Percentiles rank a stretch among this genome's conserved stretches.
These are phyloP conservation scores for Volutella citrinella DNA, from an alignment of 2,329 filamentous ascomycete genomes.

Conservation along the genomic window DNA sequence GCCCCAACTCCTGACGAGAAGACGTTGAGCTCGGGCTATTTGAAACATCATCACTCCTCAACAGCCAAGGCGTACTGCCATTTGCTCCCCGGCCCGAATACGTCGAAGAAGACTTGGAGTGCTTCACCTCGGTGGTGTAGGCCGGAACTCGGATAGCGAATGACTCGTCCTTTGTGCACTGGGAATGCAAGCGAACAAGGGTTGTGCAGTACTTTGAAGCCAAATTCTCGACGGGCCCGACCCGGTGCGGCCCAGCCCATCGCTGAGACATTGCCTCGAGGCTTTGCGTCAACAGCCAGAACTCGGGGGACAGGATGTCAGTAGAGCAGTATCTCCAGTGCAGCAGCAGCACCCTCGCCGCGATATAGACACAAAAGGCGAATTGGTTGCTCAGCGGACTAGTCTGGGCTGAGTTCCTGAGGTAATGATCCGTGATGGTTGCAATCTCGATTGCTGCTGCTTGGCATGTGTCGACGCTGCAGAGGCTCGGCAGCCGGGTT, in stretches of 20 bases:
- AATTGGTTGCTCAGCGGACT: conserved; percentile 34
- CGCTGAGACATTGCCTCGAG: conserved; percentile 20
- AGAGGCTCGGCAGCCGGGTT: conserved; percentile 36
- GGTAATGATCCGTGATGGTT: conserved; percentile 40
- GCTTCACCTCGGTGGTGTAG: conserved; percentile 16
- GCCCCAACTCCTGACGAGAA: too few relatives aligned
- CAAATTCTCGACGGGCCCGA: conserved; percentile 4
- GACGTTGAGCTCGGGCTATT: too few relatives aligned
- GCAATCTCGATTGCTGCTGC: conserved; percentile 40
- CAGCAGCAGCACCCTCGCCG: conserved; percentile 36
- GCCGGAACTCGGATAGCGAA: conserved; percentile 10
- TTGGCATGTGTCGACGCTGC: conserved; percentile 43
- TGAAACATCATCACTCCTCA: too few relatives aligned
- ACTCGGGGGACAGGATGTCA: conserved; percentile 18
- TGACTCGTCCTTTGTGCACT: conserved; percentile 8
- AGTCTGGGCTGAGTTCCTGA: conserved; percentile 27
- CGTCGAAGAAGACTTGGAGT: too few relatives aligned
- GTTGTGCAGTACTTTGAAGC: conserved; percentile 1
- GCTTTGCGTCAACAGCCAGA: conserved; percentile 20
- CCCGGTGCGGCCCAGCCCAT: conserved; percentile 12
- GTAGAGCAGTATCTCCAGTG: conserved; percentile 25
- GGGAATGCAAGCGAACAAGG: conserved; percentile 3
- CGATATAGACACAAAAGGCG: conserved; percentile 41
- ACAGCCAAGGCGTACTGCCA: too few relatives aligned
- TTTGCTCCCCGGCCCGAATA: too few relatives aligned